Evolutionary conservation across 202 grass and related monocot genomes (phyloP).

Genomic region (Setaria viridis): DNA sequence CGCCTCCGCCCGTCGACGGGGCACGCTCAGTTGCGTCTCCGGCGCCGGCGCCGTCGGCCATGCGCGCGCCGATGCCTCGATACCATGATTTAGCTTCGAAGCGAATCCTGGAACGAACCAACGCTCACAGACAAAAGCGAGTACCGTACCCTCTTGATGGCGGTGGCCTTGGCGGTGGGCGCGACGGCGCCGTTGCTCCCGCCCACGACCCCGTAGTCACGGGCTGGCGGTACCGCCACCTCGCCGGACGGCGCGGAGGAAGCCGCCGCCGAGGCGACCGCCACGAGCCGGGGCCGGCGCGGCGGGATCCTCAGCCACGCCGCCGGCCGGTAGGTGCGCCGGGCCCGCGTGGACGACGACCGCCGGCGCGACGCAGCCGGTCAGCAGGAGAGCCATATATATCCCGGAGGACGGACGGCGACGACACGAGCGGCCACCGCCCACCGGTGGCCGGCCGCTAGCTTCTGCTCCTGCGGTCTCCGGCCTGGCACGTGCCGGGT

Average conservation of each 20-base stretch:
- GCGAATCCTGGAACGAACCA: neutral
- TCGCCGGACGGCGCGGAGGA: slow-evolving; percentile 23
- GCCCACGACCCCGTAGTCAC: slow-evolving; percentile 8
- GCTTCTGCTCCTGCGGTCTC: too few species aligned
- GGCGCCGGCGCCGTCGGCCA: too few species aligned
- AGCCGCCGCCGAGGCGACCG: slow-evolving; percentile 33
- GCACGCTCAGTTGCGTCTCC: too few species aligned
- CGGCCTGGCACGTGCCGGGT: too few species aligned
- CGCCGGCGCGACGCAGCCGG: slow-evolving; percentile 25
- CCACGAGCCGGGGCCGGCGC: neutral
- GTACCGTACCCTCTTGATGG: slow-evolving; percentile 61
- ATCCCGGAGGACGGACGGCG: too few species aligned
- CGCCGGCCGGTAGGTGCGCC: neutral
- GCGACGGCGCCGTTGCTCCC: slow-evolving; percentile 42
- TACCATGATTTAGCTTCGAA: too few species aligned
- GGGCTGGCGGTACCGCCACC: neutral
- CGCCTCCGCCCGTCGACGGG: too few species aligned
- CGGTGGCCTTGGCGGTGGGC: neutral
- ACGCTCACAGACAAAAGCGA: neutral
- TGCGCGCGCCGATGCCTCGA: too few species aligned
- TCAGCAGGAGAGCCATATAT: slow-evolving; percentile 45
- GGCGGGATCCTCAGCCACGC: neutral
- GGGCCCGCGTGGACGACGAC: neutral
- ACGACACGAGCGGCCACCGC: neutral
- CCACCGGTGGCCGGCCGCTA: too few species aligned